A percentile compares a stretch with the other conserved stretches of the same genome.
These are phyloP conservation scores for Uronychia binucleata DNA, from an alignment of 73 alveolate species.

Conservation along the genomic window DNA sequence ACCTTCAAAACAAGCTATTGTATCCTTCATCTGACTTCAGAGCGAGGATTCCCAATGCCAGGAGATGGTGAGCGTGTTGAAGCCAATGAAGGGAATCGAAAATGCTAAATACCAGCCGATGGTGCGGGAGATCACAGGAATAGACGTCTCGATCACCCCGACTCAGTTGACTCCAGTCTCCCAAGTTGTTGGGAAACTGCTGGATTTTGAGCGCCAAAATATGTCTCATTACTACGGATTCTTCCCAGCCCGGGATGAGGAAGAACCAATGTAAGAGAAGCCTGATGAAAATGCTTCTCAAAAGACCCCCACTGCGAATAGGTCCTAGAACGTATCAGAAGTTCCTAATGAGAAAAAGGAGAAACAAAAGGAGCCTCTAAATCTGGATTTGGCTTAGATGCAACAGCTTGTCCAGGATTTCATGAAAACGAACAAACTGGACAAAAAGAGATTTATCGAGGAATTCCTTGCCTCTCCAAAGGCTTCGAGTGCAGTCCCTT, in stretches of 20 bases:
- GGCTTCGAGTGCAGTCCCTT: neutral
- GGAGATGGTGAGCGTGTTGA: conserved; percentile 40
- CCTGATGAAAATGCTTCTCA: neutral
- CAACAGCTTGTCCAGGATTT: neutral
- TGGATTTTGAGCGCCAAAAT: neutral
- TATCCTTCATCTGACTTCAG: neutral
- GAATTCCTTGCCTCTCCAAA: neutral
- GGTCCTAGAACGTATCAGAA: neutral
- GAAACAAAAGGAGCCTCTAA: neutral
- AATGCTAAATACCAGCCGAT: conserved; percentile 53
- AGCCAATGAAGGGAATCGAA: conserved; percentile 63
- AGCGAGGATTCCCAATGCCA: conserved; percentile 41
- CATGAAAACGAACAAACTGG: neutral
- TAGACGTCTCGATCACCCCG: conserved; percentile 4
- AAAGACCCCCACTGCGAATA: neutral
- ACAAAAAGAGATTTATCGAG: neutral
- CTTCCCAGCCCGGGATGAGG: neutral
- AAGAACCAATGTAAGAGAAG: too few relatives aligned
- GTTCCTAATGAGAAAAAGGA: neutral
- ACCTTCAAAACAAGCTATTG: conserved; percentile 46
- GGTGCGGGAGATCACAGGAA: conserved; percentile 6
- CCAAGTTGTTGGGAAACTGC: neutral
- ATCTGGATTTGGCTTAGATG: neutral
- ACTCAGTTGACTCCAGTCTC: conserved; percentile 6
- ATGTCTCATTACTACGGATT: neutral